These are phyloP conservation scores for Hanseniaspora guilliermondii DNA, from an alignment of 805 yeast genomes.

Conservation along the genomic window DNA sequence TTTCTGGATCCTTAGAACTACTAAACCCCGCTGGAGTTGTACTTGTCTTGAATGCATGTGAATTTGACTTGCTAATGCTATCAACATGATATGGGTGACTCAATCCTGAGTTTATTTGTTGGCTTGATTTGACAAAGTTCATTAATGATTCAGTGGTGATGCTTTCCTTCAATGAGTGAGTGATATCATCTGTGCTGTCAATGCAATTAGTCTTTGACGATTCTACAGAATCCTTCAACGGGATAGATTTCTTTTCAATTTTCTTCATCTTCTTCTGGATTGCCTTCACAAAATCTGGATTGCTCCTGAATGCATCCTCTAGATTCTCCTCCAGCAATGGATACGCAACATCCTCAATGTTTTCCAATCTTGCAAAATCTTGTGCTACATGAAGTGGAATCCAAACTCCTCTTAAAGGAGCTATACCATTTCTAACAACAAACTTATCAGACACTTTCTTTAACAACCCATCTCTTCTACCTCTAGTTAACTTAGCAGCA, in stretches of 20 bases:
- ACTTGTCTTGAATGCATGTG: neutral
- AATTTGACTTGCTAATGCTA: neutral
- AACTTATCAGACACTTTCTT: slow-evolving; percentile 66
- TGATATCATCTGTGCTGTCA: neutral
- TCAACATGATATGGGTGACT: neutral
- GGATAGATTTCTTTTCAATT: neutral
- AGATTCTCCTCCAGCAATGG: slow-evolving; percentile 67
- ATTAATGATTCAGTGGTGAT: neutral
- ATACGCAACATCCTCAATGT: slow-evolving; percentile 52
- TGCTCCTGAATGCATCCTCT: slow-evolving; percentile 34
- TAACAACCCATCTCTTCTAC: slow-evolving; percentile 72
- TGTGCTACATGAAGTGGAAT: slow-evolving; percentile 74
- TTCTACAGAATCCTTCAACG: neutral
- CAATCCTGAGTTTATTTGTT: neutral
- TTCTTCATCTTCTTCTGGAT: neutral
- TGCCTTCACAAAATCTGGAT: slow-evolving; percentile 17
- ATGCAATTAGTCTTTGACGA: neutral
- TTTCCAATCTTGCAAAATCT: slow-evolving; percentile 70
- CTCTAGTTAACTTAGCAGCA: slow-evolving; percentile 80
- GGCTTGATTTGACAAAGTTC: neutral
- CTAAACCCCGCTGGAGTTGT: neutral
- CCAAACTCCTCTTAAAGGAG: slow-evolving; percentile 86
- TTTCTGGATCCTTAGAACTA: neutral
- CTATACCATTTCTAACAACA: slow-evolving; percentile 75
- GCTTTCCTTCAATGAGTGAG: neutral